Evolutionary conservation across 2,329 filamentous ascomycete genomes (phyloP).

Genomic region (Aspergillus jensenii): DNA sequence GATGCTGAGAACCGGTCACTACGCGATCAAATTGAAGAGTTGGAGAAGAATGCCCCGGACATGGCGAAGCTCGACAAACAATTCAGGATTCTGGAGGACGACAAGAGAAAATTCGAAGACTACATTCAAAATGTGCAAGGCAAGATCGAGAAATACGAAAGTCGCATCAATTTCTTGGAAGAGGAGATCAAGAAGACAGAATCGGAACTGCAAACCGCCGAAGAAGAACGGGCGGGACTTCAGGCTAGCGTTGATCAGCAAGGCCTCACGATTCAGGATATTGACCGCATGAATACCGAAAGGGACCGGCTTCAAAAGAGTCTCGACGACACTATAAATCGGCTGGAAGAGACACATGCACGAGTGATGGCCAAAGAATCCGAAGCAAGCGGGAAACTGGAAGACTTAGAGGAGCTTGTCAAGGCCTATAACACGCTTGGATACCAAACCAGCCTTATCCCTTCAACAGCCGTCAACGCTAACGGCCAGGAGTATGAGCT

Average conservation of each 20-base stretch:
- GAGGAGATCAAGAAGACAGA: slow-evolving; percentile 80
- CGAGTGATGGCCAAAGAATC: slow-evolving; percentile 80
- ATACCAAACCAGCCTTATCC: slow-evolving; percentile 91
- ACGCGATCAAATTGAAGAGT: slow-evolving; percentile 80
- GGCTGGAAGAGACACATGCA: slow-evolving; percentile 82
- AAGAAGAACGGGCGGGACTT: slow-evolving; percentile 75
- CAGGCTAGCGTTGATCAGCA: slow-evolving; percentile 88
- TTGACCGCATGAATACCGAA: slow-evolving; percentile 97
- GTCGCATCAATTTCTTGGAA: slow-evolving; percentile 76
- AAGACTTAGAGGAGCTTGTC: slow-evolving; percentile 86
- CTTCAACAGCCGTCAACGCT: slow-evolving; percentile 78
- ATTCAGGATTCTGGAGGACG: slow-evolving; percentile 91
- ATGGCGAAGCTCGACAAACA: slow-evolving; percentile 81
- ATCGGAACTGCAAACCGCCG: slow-evolving; percentile 72
- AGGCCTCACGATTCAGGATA: slow-evolving; percentile 95
- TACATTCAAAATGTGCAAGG: slow-evolving; percentile 84
- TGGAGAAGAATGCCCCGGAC: slow-evolving; percentile 83
- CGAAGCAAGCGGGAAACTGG: slow-evolving; percentile 82
- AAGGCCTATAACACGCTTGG: slow-evolving; percentile 92
- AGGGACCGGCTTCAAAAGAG: slow-evolving; percentile 88
- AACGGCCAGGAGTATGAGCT: slow-evolving; percentile 85
- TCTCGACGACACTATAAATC: slow-evolving; percentile 71
- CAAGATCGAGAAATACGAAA: slow-evolving; percentile 85
- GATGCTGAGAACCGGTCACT: slow-evolving; percentile 83
- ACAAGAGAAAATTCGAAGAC: slow-evolving; percentile 90